A percentile compares a stretch with the other conserved stretches of the same genome.
These are phyloP conservation scores for Talinum fruticosum DNA, from an alignment of 148 eudicot species.

Conservation along the genomic window DNA sequence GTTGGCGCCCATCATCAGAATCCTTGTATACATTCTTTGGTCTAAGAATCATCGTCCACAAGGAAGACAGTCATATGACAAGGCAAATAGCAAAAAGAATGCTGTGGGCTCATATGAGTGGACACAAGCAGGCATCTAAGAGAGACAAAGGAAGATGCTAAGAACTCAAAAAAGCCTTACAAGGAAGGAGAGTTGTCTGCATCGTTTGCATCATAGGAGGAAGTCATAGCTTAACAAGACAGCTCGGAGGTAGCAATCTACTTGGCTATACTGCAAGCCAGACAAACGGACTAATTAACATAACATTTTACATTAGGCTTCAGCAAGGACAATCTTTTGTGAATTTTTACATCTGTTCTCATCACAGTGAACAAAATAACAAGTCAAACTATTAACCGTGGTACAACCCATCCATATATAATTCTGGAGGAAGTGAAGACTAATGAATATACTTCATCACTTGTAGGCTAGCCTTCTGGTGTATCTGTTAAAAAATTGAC, in stretches of 20 bases:
- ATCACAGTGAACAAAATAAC: background rate
- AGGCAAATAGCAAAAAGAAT: background rate
- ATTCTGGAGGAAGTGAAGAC: background rate
- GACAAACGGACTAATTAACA: background rate
- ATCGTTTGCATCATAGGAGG: conserved; percentile 16
- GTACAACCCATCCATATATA: background rate
- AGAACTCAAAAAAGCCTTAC: conserved; percentile 14
- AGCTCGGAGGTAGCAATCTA: background rate
- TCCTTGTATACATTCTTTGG: conserved; percentile 61
- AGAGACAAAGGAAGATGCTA: background rate
- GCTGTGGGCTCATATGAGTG: background rate
- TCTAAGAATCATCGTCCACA: conserved; percentile 33
- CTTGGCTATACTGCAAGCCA: conserved; percentile 9
- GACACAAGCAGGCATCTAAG: background rate
- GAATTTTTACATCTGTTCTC: background rate
- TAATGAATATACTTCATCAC: background rate
- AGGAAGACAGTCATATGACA: background rate
- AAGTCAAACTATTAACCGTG: background rate
- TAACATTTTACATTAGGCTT: background rate
- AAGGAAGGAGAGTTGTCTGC: conserved; percentile 3
- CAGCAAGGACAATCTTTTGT: background rate
- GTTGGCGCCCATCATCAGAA: conserved; percentile 86
- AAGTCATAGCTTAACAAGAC: conserved; percentile 9
- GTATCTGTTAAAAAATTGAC: background rate
- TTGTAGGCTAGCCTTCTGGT: background rate